Evolutionary conservation across 164 flowering plant species (phyloP), one percentile per base, ranked within the genome.

Genomic region (Dillenia turbinata): DNA sequence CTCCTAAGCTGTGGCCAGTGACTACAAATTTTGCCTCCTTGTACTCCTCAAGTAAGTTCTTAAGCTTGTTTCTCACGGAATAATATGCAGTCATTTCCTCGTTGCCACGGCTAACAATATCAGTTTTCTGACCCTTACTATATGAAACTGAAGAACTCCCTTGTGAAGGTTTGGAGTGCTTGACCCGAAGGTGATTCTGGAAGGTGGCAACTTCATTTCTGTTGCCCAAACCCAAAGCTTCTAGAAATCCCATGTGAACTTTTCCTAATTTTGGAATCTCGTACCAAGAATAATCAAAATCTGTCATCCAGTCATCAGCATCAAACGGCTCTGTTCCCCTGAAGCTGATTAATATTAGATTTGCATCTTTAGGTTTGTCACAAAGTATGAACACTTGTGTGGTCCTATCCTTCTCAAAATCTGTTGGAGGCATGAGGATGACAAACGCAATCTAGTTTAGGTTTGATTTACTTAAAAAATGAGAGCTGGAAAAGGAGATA

Each of bases 1-100:
- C 96, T 14, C 96, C 96, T 64, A 85, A 70, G 73, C 96, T 89
- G 66, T 87, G 96, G 8, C 96, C 93, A 1, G 96, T 87, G 26
- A 87, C 83, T 10, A 89, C 60, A 59, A 84, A 87, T 48, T 78
- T 84, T 16, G 93, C 86, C 44, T 80, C 80, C 62, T 66, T 78
- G 73, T 86, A 85, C 71, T 85, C 79, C 19, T 64, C 9, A 9
- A 87, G 79, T 58, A 87, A 57, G 53, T 57, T 63, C 68, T 68
- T 80, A 8, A 89, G 85, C 71, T 72, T 81, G n/a, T 57, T 60
- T 63, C 78, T 82, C 10, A 87, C 81, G 0, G 69, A 66, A 61
- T 80, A 80, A 59, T 87, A 89, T 8, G 97, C 90, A 4, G 77
- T 71, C 68, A n/a, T 70, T 22, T 44, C 11, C 44, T 66, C 52